Base-by-base conservation (phyloP, 495 filamentous ascomycete genomes). In the Cercophora newfieldiana region DNA sequence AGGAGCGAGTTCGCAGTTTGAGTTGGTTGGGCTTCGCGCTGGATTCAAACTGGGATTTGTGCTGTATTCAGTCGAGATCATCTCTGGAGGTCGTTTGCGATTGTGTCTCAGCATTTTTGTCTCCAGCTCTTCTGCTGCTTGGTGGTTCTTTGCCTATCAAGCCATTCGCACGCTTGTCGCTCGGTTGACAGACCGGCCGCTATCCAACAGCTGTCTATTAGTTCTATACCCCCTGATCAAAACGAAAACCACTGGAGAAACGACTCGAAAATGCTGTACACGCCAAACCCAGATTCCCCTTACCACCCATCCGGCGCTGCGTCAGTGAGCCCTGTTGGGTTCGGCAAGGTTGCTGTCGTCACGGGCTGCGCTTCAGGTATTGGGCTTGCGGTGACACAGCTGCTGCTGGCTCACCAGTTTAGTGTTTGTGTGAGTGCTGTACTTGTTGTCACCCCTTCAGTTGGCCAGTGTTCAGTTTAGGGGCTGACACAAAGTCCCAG, bases 361-460 rank as follows among this genome's bases (percentile, higher is more conserved):
- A 82, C 80, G 21, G 80, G 80, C 21, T 78, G 77, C 59, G 61
- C 75, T 1, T 79, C 77, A 16, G 79, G 80, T 47, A 78, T 82
- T 51, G 80, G 80, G 29, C 77, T 80, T 0, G 75, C 78, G 12
- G 73, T 74, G 14, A 73, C 78, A 0, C 71, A 74, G 63, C 66
- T 75, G 12, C 75, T 79, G 56, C 76, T 82, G 7, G 66, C 66
- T 1, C 74, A 78, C 53, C 73, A 76, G 56, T 79, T 76, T 55
- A 53, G 68, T 21, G 79, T 82, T 31, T 71, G 76, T 44, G 37
- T 44, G 10, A 44, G 37, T 6, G n/a, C n/a, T n/a, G n/a, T n/a
- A n/a, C 4, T 44, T 44, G 30, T 12, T 33, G 4, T 5, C 30
- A 4, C 37, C 37, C 37, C 37, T 6, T 8, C 3, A n/a, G n/a